Percentiles rank a stretch among this genome's conserved stretches.
Conservation (phyloP, 2,329 filamentous ascomycete species). For the Botrytis tulipae region DNA sequence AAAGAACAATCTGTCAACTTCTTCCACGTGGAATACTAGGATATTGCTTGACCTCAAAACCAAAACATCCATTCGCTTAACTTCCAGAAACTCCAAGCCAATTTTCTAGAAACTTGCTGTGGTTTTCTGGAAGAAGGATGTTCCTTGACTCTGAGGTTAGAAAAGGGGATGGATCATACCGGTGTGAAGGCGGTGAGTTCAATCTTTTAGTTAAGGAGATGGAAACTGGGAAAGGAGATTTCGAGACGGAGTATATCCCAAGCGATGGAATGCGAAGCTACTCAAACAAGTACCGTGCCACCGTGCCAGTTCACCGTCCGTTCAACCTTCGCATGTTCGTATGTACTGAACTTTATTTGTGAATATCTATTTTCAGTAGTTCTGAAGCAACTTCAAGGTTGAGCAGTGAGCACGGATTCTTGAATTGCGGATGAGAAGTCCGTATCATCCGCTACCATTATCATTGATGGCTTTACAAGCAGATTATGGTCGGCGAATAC, state of each 20-base stretch:
- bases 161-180: neutral
- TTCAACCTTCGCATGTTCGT: neutral
- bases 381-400: neutral
- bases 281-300: neutral
- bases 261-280: neutral
- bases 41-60: constrained; percentile 1
- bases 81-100: neutral
- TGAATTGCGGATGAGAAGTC: neutral
- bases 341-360: neutral
- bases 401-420: neutral
- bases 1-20: constrained; percentile 17
- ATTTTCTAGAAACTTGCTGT: constrained; percentile 8
- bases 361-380: constrained; percentile 3
- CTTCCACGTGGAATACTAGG: neutral
- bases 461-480: neutral
- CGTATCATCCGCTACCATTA: neutral
- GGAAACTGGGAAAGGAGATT: neutral
- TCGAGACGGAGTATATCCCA: neutral
- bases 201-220: neutral
- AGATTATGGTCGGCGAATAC: neutral
- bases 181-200: constrained; percentile 5
- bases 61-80: neutral
- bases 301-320: neutral
- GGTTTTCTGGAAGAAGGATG: neutral
- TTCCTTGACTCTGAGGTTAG: neutral